Evolutionary conservation across 352 stramenopile genomes (phyloP).

Genomic region (Pythium dissotocum): DNA sequence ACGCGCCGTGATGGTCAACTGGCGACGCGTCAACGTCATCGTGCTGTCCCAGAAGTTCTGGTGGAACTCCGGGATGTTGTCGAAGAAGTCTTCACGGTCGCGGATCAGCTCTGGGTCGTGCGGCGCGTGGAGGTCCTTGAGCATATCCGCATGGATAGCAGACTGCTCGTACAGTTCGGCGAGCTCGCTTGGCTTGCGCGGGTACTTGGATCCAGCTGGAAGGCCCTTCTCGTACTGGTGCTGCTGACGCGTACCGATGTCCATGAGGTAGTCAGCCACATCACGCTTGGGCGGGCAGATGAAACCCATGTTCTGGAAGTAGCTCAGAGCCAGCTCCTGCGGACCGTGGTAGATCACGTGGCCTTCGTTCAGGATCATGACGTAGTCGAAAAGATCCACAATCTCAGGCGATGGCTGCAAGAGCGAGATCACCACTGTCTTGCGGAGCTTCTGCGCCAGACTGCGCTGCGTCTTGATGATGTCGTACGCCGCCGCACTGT

Average conservation of each 20-base stretch:
- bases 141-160: slow-evolving; percentile 8
- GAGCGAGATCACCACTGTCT: slow-evolving; percentile 49
- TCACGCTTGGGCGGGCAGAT: slow-evolving; percentile 27
- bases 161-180: slow-evolving; percentile 13
- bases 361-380: no score
- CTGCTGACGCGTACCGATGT: slow-evolving; percentile 25
- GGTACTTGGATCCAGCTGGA: slow-evolving; percentile 3
- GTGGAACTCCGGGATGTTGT: slow-evolving; percentile 16
- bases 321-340: slow-evolving; percentile 31
- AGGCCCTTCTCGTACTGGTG: slow-evolving; percentile 19
- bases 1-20: slow-evolving; percentile 51
- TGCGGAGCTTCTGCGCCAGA: slow-evolving; percentile 24
- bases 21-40: slow-evolving; percentile 22
- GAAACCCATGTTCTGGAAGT: slow-evolving; percentile 69
- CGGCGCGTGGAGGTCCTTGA: slow-evolving; percentile 5
- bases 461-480: slow-evolving; percentile 38
- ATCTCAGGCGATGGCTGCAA: slow-evolving; percentile 86
- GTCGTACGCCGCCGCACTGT: slow-evolving; percentile 25
- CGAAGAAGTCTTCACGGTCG: slow-evolving; percentile 34
- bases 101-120: background rate
- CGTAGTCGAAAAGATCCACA: slow-evolving; percentile 86
- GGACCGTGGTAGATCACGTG: slow-evolving; percentile 59
- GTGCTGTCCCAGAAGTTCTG: slow-evolving; percentile 12
- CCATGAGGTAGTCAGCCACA: slow-evolving; percentile 32
- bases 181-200: slow-evolving; percentile 21